Evolutionary conservation across 305 asterid species (phyloP).

Genomic region (Fraxinus paxiana): DNA sequence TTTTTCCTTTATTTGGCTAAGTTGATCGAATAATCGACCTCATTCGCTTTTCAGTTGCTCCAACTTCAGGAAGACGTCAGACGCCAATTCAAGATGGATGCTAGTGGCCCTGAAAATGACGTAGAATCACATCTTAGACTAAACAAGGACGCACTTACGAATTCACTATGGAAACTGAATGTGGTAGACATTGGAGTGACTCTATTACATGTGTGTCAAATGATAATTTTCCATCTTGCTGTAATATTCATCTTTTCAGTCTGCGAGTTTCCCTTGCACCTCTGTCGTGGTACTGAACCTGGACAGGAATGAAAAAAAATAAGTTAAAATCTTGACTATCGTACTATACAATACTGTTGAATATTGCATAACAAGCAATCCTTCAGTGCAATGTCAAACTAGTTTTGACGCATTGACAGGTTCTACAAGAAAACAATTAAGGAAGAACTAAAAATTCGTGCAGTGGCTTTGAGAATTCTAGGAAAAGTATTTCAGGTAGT

Average conservation of each 20-base stretch:
- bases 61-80: constrained; percentile 78
- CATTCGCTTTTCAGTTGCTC: constrained; percentile 91
- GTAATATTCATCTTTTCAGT: background rate
- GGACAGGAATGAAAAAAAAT: background rate
- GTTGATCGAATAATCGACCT: background rate
- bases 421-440: constrained; percentile 62
- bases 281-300: background rate
- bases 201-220: constrained; percentile 75
- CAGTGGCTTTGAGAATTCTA: constrained; percentile 60
- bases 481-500: constrained; percentile 74
- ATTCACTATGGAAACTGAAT: constrained; percentile 76
- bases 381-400: background rate
- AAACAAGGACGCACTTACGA: constrained; percentile 64
- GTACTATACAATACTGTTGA: background rate
- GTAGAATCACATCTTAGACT: constrained; percentile 63
- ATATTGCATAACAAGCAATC: background rate
- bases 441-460: constrained; percentile 72
- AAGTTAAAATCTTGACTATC: background rate
- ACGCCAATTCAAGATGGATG: constrained; percentile 59
- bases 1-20: background rate
- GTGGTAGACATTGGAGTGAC: constrained; percentile 82
- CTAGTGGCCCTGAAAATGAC: constrained; percentile 50
- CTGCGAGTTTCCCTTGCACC: background rate
- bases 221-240: constrained; percentile 38
- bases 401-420: constrained; percentile 34